A percentile compares a stretch with the other conserved stretches of the same genome.
Evolutionary conservation across 1,284 basidiomycete species (phyloP).

Genomic region (Ustilago xerochloae): DNA sequence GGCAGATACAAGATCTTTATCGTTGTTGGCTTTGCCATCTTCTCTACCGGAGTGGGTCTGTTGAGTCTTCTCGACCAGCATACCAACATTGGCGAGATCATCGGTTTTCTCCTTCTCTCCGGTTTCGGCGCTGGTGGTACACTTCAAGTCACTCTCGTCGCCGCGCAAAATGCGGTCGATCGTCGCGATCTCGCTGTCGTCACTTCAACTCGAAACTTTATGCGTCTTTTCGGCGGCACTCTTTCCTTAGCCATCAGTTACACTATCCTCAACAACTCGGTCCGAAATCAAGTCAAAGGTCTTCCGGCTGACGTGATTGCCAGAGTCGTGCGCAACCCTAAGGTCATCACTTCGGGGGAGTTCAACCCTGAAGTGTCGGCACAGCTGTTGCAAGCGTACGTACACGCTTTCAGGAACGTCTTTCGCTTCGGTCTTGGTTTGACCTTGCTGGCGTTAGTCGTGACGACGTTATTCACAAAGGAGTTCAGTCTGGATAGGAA

Average conservation of each 20-base stretch:
- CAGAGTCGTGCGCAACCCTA: constrained; percentile 42
- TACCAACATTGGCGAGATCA: constrained; percentile 73
- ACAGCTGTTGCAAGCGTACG: constrained; percentile 74
- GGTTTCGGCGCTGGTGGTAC: constrained; percentile 77
- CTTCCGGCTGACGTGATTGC: constrained; percentile 19
- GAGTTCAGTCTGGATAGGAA: constrained; percentile 73
- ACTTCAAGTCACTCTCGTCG: constrained; percentile 70
- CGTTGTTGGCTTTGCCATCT: constrained; percentile 74
- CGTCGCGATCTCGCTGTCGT: constrained; percentile 78
- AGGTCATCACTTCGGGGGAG: constrained; percentile 20
- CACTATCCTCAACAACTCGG: constrained; percentile 68
- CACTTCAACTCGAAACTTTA: constrained; percentile 77
- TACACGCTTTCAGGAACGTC: constrained; percentile 73
- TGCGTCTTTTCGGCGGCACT: constrained; percentile 76
- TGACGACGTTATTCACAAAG: constrained; percentile 72
- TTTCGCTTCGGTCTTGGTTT: constrained; percentile 69
- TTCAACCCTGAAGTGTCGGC: constrained; percentile 27
- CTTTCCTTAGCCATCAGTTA: constrained; percentile 75
- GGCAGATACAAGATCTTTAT: constrained; percentile 77
- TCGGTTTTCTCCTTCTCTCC: constrained; percentile 77
- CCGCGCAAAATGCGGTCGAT: constrained; percentile 77
- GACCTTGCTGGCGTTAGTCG: constrained; percentile 53
- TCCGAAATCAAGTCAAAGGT: constrained; percentile 9
- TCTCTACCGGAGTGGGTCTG: constrained; percentile 71
- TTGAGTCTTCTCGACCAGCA: constrained; percentile 74